A percentile compares a stretch with the other conserved stretches of the same genome.
phyloP scores from a whole-genome alignment of 2,329 filamentous ascomycete species.

The Fusarium udum region DNA sequence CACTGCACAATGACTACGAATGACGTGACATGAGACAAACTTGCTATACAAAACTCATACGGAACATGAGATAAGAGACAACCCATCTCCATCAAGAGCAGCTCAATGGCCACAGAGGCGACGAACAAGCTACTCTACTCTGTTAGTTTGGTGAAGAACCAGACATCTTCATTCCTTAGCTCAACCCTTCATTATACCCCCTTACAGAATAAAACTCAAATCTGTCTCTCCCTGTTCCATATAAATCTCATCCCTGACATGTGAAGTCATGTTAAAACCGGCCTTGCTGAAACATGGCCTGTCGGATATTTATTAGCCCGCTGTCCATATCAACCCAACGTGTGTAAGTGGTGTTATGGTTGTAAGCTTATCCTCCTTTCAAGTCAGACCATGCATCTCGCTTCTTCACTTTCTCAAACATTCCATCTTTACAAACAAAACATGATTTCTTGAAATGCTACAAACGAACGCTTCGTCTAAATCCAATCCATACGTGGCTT shows the following conservation, averaged over 20 bases:
- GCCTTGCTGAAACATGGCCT: conserved; percentile 11
- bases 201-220: neutral
- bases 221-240: neutral
- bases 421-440: neutral
- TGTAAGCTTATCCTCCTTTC: conserved; percentile 12
- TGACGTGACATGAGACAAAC: neutral
- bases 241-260: neutral
- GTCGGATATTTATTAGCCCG: conserved; percentile 30
- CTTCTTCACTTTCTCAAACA: neutral
- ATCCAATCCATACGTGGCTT: neutral
- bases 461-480: conserved; percentile 24
- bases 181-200: neutral
- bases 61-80: neutral
- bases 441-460: conserved; percentile 9
- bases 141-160: neutral
- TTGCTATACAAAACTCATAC: neutral
- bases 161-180: neutral
- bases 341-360: conserved; percentile 3
- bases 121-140: neutral
- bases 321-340: conserved; percentile 3
- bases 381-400: conserved; percentile 6
- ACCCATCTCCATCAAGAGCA: neutral
- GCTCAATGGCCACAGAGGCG: neutral
- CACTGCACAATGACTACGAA: neutral
- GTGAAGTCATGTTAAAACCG: neutral